Conservation (phyloP, 2,329 filamentous ascomycete species). For the Colletotrichum kahawae region DNA sequence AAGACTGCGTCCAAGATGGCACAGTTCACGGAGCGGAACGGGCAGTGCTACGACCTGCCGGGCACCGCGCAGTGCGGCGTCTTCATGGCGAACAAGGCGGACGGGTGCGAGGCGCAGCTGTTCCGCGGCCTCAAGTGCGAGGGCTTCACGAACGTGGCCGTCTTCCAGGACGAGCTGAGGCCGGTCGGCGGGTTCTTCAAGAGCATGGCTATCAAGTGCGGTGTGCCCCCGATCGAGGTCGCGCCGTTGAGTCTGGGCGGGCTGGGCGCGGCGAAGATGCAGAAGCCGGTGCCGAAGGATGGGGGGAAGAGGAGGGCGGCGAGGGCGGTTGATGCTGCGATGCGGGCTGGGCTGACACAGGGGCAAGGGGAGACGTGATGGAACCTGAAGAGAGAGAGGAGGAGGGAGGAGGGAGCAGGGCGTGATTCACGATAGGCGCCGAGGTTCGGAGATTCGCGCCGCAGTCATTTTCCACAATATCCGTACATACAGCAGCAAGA, state of each 20-base stretch:
- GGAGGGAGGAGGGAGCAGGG: background rate
- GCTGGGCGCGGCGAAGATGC: conserved; percentile 8
- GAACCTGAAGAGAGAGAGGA: background rate
- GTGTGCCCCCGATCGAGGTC: conserved; percentile 10
- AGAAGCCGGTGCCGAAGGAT: background rate
- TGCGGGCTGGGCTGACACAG: background rate
- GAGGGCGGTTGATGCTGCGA: background rate
- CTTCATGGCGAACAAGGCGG: conserved; percentile 15
- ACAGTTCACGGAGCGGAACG: background rate
- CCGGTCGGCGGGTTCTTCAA: conserved; percentile 14
- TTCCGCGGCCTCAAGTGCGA: conserved; percentile 10
- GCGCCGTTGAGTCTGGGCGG: conserved; percentile 8
- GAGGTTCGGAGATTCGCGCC: background rate
- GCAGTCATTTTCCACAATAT: background rate
- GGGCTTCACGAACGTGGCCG: conserved; percentile 8
- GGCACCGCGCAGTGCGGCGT: conserved; percentile 12
- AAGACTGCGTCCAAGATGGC: background rate
- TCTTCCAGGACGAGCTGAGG: conserved; percentile 9
- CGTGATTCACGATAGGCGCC: background rate
- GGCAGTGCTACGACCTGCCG: conserved; percentile 18
- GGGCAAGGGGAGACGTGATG: background rate
- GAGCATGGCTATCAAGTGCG: conserved; percentile 18
- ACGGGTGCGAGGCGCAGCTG: conserved; percentile 19
- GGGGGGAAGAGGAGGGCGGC: background rate
- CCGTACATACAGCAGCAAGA: background rate